phyloP scores from a whole-genome alignment of 23 red algal species.

The Gracilaria gracilis region DNA sequence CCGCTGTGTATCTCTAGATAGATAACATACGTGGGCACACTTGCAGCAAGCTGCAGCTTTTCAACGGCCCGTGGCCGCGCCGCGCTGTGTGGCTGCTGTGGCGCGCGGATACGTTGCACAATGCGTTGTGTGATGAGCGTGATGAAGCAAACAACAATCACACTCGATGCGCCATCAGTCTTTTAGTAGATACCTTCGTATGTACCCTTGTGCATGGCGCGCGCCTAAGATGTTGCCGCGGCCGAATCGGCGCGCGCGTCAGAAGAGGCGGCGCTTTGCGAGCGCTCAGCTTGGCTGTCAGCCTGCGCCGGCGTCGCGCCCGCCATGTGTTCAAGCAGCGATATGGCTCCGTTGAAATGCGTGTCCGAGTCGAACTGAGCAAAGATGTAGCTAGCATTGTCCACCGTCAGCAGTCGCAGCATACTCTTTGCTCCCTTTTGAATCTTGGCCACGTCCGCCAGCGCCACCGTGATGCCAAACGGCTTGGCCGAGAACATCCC shows the following conservation, averaged over 20 bases:
- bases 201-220: no score
- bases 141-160: no score
- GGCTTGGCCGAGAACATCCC: slow-evolving; percentile 21
- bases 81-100: no score
- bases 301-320: slow-evolving; percentile 5
- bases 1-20: no score
- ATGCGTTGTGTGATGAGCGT: no score
- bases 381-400: slow-evolving; percentile 62
- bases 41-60: no score
- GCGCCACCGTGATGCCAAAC: slow-evolving; percentile 51
- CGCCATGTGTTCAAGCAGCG: slow-evolving; percentile 62
- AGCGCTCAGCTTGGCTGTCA: not conserved
- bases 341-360: slow-evolving; percentile 48
- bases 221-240: not conserved
- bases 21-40: no score
- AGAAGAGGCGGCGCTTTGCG: not conserved
- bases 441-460: slow-evolving; percentile 55
- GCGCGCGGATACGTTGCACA: no score
- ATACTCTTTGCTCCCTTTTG: slow-evolving; percentile 71
- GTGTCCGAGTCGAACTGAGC: slow-evolving; percentile 71
- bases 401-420: slow-evolving; percentile 45
- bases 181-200: no score
- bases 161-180: no score
- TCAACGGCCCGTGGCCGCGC: no score
- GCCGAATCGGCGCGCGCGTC: not conserved